Conservation (phyloP, 1,139 yeast species). For the Scheffersomyces stambukii region DNA sequence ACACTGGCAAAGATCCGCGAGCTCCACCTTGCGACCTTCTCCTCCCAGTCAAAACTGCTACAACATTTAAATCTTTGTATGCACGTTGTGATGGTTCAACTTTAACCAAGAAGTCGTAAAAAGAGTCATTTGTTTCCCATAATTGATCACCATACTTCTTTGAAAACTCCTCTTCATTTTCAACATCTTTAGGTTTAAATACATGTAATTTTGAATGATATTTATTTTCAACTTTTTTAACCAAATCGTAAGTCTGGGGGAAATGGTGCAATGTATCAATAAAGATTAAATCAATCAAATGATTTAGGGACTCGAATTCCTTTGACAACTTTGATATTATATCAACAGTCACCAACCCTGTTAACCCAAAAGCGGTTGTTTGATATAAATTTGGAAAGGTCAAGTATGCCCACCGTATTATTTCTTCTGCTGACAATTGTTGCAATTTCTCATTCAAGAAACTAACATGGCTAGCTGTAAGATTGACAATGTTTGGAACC, state of each 20-base stretch:
- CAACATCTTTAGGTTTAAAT: slow-evolving; percentile 59
- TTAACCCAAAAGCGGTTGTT: slow-evolving; percentile 92
- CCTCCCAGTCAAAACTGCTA: slow-evolving; percentile 90
- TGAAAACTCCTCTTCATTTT: slow-evolving; percentile 62
- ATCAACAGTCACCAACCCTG: slow-evolving; percentile 86
- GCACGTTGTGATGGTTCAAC: slow-evolving; percentile 93
- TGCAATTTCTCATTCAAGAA: slow-evolving; percentile 62
- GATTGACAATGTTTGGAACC: no score
- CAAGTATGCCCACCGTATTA: slow-evolving; percentile 74
- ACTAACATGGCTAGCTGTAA: slow-evolving; percentile 45
- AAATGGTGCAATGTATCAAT: slow-evolving; percentile 91
- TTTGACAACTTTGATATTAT: slow-evolving; percentile 58
- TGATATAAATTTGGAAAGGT: slow-evolving; percentile 83
- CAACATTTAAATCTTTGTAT: slow-evolving; percentile 63
- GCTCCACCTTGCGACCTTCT: slow-evolving; percentile 88
- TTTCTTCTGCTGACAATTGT: slow-evolving; percentile 60
- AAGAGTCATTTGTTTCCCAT: slow-evolving; percentile 80
- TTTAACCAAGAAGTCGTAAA: slow-evolving; percentile 83
- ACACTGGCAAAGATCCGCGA: slow-evolving; percentile 65
- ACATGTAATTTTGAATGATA: slow-evolving; percentile 58
- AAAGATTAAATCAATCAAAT: slow-evolving; percentile 72
- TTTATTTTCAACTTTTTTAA: slow-evolving; percentile 49
- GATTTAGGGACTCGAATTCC: slow-evolving; percentile 14
- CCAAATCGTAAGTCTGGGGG: slow-evolving; percentile 83
- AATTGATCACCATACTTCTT: slow-evolving; percentile 65